Evolutionary conservation across 2,329 filamentous ascomycete genomes (phyloP), one percentile per base, ranked within the genome.

Genomic region (Fusarium ramigenum): DNA sequence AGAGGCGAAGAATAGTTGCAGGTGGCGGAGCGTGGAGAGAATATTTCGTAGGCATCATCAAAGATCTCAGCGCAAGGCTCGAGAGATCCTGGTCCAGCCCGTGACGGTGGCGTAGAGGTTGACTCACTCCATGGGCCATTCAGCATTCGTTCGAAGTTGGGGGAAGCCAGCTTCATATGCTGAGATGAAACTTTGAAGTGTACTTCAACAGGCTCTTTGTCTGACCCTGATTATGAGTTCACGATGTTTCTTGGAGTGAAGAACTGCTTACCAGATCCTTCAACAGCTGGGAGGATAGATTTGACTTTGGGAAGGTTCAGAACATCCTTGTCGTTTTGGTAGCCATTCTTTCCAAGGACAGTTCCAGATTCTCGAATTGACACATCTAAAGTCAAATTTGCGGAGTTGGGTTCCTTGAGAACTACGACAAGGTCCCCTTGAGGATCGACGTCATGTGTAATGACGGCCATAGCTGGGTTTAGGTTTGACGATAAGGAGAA

Each of bases 341-440:
- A 42, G 7, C 6, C 39, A 8, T 7, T 8, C 21, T 42, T 42
- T 19, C 39, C 21, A 21, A 21, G 21, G 5, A 42, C 12, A 19
- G 21, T n/a, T 42, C 14, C 40, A 7, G 40, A 8, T n/a, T n/a
- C 8, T n/a, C 21, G 21, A 6, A 42, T 42, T 0, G 12, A 42
- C 6, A 43, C 42, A 4, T 25, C n/a, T 4, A 10, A 15, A 11
- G 16, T 5, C 15, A 23, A 7, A 4, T 43, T 43, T 0, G 6
- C 9, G 2, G n/a, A 12, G 9, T 23, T 43, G 6, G 42, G 15
- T 23, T 43, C n/a, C 16, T 23, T 11, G 5, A 43, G 42, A 18
- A 43, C n/a, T 5, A 43, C n/a, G 15, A 43, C 14, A 11, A 25
- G 42, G 18, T 43, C 42, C 42, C 42, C 42, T 43, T 23, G 9